Evolutionary conservation across 345 rosid species (phyloP).

Genomic region (Rhodomyrtus tomentosa): DNA sequence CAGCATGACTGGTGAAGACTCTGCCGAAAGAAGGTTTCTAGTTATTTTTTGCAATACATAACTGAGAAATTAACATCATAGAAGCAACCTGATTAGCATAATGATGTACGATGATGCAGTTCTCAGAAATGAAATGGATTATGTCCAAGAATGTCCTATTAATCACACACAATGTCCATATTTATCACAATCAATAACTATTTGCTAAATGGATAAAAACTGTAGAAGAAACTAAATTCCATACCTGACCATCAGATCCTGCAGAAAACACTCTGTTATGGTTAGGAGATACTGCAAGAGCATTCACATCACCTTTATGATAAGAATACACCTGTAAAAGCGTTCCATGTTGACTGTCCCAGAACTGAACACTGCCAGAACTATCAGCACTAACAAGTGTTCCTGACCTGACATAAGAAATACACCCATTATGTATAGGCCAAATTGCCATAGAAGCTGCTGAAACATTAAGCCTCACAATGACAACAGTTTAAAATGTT

Average conservation of each 20-base stretch:
- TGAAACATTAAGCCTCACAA: not conserved
- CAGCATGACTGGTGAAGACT: not conserved
- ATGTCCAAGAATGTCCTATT: not conserved
- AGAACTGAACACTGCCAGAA: constrained; percentile 85
- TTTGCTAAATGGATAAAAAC: not conserved
- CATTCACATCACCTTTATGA: constrained; percentile 85
- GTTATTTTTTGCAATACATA: not conserved
- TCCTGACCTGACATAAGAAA: constrained; percentile 37
- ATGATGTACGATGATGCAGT: not conserved
- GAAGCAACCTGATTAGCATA: not conserved
- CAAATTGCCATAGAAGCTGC: not conserved
- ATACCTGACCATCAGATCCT: constrained; percentile 95
- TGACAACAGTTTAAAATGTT: not conserved
- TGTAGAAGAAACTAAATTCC: not conserved
- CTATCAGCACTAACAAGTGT: constrained; percentile 93
- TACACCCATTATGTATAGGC: not conserved
- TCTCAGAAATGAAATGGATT: not conserved
- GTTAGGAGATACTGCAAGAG: constrained; percentile 78
- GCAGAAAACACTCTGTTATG: constrained; percentile 84
- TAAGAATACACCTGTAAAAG: constrained; percentile 65
- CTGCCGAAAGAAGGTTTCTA: not conserved
- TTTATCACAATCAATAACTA: not conserved
- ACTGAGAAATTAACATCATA: not conserved
- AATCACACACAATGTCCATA: not conserved
- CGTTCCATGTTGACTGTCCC: constrained; percentile 83